phyloP scores from a whole-genome alignment of 2,329 filamentous ascomycete genomes.

The Aspergillus pseudoterreus region DNA sequence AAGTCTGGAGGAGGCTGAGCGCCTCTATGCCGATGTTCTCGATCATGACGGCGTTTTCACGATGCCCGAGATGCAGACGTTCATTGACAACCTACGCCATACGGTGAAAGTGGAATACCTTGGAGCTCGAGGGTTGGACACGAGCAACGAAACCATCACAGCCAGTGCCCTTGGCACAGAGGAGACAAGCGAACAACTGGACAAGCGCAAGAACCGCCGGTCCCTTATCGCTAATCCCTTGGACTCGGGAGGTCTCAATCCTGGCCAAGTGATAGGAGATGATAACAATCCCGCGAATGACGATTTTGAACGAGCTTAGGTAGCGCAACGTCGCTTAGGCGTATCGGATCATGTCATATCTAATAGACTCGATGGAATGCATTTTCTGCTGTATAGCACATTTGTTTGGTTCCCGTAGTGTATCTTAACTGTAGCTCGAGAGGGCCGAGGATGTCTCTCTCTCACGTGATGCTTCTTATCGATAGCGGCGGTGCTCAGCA shows the following conservation, averaged over 20 bases:
- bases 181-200: constrained; percentile 54
- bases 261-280: constrained; percentile 30
- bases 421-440: too few species aligned
- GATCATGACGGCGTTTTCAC: constrained; percentile 39
- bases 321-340: constrained; percentile 11
- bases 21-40: constrained; percentile 47
- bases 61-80: constrained; percentile 52
- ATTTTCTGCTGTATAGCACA: constrained; percentile 4
- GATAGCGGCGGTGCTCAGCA: constrained; percentile 6
- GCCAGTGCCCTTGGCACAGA: constrained; percentile 30
- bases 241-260: constrained; percentile 51
- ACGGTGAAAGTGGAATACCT: constrained; percentile 42
- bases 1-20: constrained; percentile 67
- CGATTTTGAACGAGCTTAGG: constrained; percentile 46
- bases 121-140: constrained; percentile 39
- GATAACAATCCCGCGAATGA: constrained; percentile 36
- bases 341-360: constrained; percentile 16
- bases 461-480: constrained; percentile 6
- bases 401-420: not conserved
- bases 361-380: constrained; percentile 17
- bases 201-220: constrained; percentile 51
- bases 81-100: constrained; percentile 42
- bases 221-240: constrained; percentile 53
- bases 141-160: constrained; percentile 26
- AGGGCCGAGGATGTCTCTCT: not conserved